Evolutionary conservation across 441 rosid species (phyloP).

Genomic region (Dalechampia spathulata): DNA sequence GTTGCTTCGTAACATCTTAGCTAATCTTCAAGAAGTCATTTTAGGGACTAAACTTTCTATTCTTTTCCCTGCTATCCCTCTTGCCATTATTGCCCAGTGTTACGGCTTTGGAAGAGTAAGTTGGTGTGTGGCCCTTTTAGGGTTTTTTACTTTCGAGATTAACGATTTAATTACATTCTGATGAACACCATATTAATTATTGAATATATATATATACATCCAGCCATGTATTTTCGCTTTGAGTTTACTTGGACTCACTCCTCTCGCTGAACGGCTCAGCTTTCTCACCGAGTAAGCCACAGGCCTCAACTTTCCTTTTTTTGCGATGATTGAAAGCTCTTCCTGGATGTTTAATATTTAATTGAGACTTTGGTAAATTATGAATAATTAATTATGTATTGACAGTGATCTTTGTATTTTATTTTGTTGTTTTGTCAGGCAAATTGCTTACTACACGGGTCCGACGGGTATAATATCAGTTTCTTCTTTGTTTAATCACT

Average conservation of each 20-base stretch:
- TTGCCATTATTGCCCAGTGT: constrained; percentile 49
- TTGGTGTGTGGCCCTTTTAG: not conserved
- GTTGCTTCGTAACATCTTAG: constrained; percentile 29
- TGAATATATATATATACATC: not conserved
- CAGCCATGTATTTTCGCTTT: constrained; percentile 80
- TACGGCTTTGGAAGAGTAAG: constrained; percentile 38
- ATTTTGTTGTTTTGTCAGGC: constrained; percentile 36
- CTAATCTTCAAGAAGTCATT: constrained; percentile 76
- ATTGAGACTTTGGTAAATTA: too few relatives aligned
- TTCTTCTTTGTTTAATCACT: not conserved
- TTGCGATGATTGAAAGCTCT: too few relatives aligned
- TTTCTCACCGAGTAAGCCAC: constrained; percentile 79
- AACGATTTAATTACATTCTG: too few relatives aligned
- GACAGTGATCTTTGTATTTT: too few relatives aligned
- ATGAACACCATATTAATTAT: too few relatives aligned
- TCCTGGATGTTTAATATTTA: too few relatives aligned
- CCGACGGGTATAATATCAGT: constrained; percentile 57
- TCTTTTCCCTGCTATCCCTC: constrained; percentile 67
- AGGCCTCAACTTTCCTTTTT: too few relatives aligned
- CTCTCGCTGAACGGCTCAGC: constrained; percentile 88
- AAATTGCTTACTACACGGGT: constrained; percentile 72
- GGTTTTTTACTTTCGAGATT: too few relatives aligned
- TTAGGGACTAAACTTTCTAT: constrained; percentile 70
- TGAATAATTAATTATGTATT: too few relatives aligned
- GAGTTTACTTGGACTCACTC: constrained; percentile 72